Conservation (phyloP, 2,329 filamentous ascomycete species). For the Aspergillus cejpii region DNA sequence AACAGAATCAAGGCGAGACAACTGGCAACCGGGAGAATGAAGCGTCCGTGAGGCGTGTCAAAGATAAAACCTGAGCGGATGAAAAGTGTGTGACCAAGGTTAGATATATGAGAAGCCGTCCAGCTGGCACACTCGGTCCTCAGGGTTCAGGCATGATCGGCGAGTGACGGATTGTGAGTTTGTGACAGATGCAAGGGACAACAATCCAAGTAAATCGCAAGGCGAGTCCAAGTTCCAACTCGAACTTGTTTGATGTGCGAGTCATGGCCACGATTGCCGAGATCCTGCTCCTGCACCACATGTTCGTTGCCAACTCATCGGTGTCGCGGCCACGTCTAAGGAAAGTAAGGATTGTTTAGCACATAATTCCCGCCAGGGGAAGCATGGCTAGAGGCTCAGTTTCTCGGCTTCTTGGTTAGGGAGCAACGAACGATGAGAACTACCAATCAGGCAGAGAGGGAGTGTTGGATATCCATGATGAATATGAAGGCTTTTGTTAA, state of each 20-base stretch:
- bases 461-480: neutral
- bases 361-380: neutral
- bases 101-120: too few relatives aligned
- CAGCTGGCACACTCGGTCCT: too few relatives aligned
- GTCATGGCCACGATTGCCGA: neutral
- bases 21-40: too few relatives aligned
- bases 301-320: neutral
- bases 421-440: too few relatives aligned
- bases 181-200: too few relatives aligned
- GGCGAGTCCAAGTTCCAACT: neutral
- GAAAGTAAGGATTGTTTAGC: neutral
- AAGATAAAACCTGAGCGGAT: too few relatives aligned
- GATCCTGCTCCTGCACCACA: neutral
- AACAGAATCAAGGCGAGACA: too few relatives aligned
- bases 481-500: neutral
- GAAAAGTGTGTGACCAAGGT: too few relatives aligned
- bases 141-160: too few relatives aligned
- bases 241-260: neutral
- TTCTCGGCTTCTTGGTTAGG: neutral
- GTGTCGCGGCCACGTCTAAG: neutral
- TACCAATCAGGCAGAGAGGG: neutral
- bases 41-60: too few relatives aligned
- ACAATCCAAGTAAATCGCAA: neutral
- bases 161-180: too few relatives aligned
- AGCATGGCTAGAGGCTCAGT: neutral